Evolutionary conservation across 2,329 filamentous ascomycete species (phyloP).

Genomic region (Stagonosporopsis vannaccii): DNA sequence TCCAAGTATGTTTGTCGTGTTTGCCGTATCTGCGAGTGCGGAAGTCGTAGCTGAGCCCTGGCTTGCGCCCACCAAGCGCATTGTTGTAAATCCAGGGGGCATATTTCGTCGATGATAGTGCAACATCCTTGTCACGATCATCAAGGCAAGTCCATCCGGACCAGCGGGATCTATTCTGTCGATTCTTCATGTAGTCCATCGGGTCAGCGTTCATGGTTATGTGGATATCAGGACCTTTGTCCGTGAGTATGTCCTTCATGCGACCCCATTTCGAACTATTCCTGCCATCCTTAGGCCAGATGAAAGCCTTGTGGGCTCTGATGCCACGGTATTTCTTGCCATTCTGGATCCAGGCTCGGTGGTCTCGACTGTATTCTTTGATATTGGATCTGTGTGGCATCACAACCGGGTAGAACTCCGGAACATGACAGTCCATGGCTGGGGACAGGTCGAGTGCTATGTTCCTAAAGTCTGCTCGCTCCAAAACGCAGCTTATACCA

Average conservation of each 20-base stretch:
- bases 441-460: background rate
- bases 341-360: conserved; percentile 37
- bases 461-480: background rate
- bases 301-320: conserved; percentile 51
- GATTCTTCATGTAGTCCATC: conserved; percentile 48
- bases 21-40: conserved; percentile 42
- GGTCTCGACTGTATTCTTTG: conserved; percentile 31
- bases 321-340: conserved; percentile 28
- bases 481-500: background rate
- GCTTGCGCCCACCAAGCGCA: conserved; percentile 25
- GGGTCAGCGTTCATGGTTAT: conserved; percentile 50
- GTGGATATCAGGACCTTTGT: conserved; percentile 56
- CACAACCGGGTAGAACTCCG: conserved; percentile 6
- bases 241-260: conserved; percentile 52
- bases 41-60: conserved; percentile 47
- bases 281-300: conserved; percentile 56
- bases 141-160: conserved; percentile 42
- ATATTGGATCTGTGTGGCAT: conserved; percentile 24
- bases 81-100: conserved; percentile 26
- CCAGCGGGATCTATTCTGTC: conserved; percentile 50
- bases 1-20: conserved; percentile 38
- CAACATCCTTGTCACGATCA: conserved; percentile 21
- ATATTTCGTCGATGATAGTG: conserved; percentile 23
- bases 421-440: conserved; percentile 1
- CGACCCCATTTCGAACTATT: conserved; percentile 47